phyloP scores from a whole-genome alignment of 257 asterid genomes.

The Hygrophila difformis region DNA sequence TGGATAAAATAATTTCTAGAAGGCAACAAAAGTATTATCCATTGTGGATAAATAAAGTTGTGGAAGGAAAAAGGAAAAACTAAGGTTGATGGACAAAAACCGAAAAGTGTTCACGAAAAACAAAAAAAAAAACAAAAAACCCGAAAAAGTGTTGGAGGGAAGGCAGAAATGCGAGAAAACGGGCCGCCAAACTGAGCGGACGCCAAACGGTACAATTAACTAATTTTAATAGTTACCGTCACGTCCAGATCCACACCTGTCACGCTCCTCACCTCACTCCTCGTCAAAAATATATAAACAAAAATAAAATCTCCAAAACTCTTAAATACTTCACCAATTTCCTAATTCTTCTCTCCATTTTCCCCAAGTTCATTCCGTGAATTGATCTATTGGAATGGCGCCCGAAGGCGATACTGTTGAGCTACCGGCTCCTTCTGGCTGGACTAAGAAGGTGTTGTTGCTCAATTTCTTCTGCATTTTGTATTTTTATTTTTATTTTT shows the following conservation, averaged over 20 bases:
- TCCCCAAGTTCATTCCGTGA: not conserved
- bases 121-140: not conserved
- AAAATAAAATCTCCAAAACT: not conserved
- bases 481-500: not conserved
- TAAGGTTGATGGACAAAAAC: too few relatives aligned
- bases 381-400: not conserved
- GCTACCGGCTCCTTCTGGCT: slow-evolving; percentile 53
- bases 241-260: slow-evolving; percentile 40
- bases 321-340: slow-evolving; percentile 1
- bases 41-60: too few relatives aligned
- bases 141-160: not conserved
- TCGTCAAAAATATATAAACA: slow-evolving; percentile 6
- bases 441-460: slow-evolving; percentile 40
- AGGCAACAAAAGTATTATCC: too few relatives aligned
- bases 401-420: slow-evolving; percentile 19
- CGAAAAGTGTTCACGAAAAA: too few relatives aligned
- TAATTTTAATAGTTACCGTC: slow-evolving; percentile 15
- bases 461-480: not conserved
- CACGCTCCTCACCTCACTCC: slow-evolving; percentile 31
- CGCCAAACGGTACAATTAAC: slow-evolving; percentile 21
- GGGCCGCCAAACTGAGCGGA: slow-evolving; percentile 32
- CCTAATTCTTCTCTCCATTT: slow-evolving; percentile 1
- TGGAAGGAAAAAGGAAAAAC: too few relatives aligned
- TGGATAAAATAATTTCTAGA: too few relatives aligned
- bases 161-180: not conserved